Conservation (phyloP, 208 protist species). For the Zelonia costaricensis region DNA sequence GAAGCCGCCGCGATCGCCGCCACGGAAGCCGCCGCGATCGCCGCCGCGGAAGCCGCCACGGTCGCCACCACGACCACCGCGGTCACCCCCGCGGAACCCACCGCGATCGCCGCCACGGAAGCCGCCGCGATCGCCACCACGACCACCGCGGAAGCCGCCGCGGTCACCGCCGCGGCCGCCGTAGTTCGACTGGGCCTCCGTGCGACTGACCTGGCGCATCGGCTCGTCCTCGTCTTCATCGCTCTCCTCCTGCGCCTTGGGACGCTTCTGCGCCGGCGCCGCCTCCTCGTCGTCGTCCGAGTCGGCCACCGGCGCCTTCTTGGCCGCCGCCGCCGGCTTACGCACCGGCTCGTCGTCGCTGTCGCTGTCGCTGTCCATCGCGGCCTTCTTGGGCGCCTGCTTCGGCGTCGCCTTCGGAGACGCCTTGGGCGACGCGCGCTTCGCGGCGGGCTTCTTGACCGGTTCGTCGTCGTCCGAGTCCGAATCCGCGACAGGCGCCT, state of each 20-base stretch:
- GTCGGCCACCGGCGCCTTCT: slow-evolving; percentile 4
- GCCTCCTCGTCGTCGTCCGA: slow-evolving; percentile 19
- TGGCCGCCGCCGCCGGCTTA: slow-evolving; percentile 44
- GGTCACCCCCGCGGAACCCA: slow-evolving; percentile 34
- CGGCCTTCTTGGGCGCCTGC: slow-evolving; percentile 40
- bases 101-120: slow-evolving; percentile 30
- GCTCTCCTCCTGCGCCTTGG: slow-evolving; percentile 11
- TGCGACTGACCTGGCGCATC: slow-evolving; percentile 43
- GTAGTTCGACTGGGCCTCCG: slow-evolving; percentile 35
- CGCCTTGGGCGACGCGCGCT: slow-evolving; percentile 33
- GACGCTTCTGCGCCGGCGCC: slow-evolving; percentile 14
- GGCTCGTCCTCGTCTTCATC: slow-evolving; percentile 37
- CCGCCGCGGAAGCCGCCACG: slow-evolving; percentile 35
- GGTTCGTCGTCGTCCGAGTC: slow-evolving; percentile 46
- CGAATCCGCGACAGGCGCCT: slow-evolving; percentile 47
- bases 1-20: slow-evolving; percentile 35
- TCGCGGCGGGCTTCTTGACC: slow-evolving; percentile 43
- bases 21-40: slow-evolving; percentile 31
- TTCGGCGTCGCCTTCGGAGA: slow-evolving; percentile 28
- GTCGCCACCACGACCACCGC: slow-evolving; percentile 27
- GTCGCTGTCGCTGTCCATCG: slow-evolving; percentile 39
- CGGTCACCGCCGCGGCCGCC: slow-evolving; percentile 32
- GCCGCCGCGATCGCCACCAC: slow-evolving; percentile 32
- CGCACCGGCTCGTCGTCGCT: slow-evolving; percentile 43
- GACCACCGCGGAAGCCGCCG: slow-evolving; percentile 34